These are phyloP conservation scores for Acacia confusa DNA, from an alignment of 306 rosid species.

Conservation along the genomic window DNA sequence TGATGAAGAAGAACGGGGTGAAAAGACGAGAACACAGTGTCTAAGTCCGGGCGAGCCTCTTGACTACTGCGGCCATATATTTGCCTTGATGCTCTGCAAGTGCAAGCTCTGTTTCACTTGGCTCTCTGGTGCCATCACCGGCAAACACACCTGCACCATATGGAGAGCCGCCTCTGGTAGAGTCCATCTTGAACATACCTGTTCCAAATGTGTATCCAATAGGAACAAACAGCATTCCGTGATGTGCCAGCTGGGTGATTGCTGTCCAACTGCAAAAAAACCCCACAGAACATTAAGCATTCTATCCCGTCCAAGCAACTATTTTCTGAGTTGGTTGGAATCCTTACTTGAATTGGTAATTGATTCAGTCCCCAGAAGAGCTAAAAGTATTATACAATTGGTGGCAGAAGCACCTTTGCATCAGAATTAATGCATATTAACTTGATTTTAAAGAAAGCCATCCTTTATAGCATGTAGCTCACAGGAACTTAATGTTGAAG, in stretches of 20 bases:
- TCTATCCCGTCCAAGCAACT: slow-evolving; percentile 2
- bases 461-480: background rate
- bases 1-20: slow-evolving; percentile 24
- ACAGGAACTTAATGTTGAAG: slow-evolving; percentile 3
- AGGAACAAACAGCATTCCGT: slow-evolving; percentile 97
- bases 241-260: slow-evolving; percentile 89
- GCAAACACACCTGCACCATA: slow-evolving; percentile 95
- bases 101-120: slow-evolving; percentile 81
- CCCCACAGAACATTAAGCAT: slow-evolving; percentile 15
- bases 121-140: slow-evolving; percentile 85
- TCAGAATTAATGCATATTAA: background rate
- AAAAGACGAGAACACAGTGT: background rate
- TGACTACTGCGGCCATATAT: slow-evolving; percentile 84
- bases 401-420: background rate
- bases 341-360: background rate
- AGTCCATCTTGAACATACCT: slow-evolving; percentile 87
- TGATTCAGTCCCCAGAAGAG: background rate
- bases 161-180: slow-evolving; percentile 87
- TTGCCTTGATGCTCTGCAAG: slow-evolving; percentile 96
- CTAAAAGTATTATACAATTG: background rate
- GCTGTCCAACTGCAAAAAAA: slow-evolving; percentile 89
- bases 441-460: background rate
- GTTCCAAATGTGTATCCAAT: slow-evolving; percentile 93
- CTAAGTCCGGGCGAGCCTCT: slow-evolving; percentile 60
- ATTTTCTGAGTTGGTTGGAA: background rate